Evolutionary conservation across 2,329 filamentous ascomycete species (phyloP).

Genomic region (Pyrenophora teres): DNA sequence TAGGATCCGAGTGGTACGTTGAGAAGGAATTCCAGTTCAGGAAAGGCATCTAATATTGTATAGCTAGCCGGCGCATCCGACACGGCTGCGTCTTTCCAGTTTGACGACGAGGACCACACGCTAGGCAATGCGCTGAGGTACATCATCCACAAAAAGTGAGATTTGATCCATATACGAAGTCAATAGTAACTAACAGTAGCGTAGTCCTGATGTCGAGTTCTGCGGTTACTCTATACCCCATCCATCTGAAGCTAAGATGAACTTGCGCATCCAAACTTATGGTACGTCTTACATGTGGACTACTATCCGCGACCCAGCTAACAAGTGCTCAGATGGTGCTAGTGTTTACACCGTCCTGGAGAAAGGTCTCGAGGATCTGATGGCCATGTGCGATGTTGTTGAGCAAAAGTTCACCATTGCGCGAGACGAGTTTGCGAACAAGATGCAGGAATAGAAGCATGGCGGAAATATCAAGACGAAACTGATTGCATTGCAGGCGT

Average conservation of each 20-base stretch:
- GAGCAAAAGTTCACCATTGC: conserved; percentile 82
- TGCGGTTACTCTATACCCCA: conserved; percentile 98
- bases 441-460: conserved; percentile 32
- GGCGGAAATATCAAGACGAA: neutral
- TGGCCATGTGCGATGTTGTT: conserved; percentile 91
- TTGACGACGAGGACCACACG: conserved; percentile 91
- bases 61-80: conserved; percentile 83
- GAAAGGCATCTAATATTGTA: conserved; percentile 1
- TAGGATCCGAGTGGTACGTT: conserved; percentile 52
- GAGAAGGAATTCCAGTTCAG: too few relatives aligned
- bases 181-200: neutral
- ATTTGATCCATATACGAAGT: neutral
- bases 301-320: neutral
- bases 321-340: conserved; percentile 66
- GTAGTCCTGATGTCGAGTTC: conserved; percentile 92
- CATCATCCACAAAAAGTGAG: conserved; percentile 98
- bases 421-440: conserved; percentile 63
- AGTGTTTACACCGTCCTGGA: conserved; percentile 84
- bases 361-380: conserved; percentile 86
- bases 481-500: conserved; percentile 41
- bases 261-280: conserved; percentile 95
- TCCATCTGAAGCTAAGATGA: conserved; percentile 95
- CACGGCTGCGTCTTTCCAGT: conserved; percentile 92
- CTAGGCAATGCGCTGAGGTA: conserved; percentile 92
- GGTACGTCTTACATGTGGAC: conserved; percentile 57